Percentiles rank a stretch among this genome's conserved stretches.
phyloP scores from a whole-genome alignment of 768 basidiomycete species.

The Boletus fagicola region DNA sequence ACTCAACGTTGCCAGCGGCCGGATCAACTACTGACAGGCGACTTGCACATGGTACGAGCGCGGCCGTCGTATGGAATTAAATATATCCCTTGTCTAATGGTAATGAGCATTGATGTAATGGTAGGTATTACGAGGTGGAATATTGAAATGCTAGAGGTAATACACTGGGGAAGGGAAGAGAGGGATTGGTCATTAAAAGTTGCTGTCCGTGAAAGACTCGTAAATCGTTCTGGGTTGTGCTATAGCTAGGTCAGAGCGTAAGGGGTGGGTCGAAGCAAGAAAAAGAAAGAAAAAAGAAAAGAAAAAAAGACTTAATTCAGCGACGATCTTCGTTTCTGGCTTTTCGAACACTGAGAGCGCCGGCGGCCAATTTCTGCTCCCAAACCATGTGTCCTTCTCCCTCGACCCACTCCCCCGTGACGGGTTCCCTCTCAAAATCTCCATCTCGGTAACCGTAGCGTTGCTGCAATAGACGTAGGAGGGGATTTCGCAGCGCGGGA shows the following conservation, averaged over 20 bases:
- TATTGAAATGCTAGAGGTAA: slow-evolving; percentile 21
- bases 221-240: slow-evolving; percentile 22
- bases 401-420: slow-evolving; percentile 63
- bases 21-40: slow-evolving; percentile 20
- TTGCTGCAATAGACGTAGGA: slow-evolving; percentile 66
- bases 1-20: slow-evolving; percentile 3
- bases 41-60: slow-evolving; percentile 10
- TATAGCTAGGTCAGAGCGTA: slow-evolving; percentile 15
- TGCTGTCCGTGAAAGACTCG: slow-evolving; percentile 25
- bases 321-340: slow-evolving; percentile 40
- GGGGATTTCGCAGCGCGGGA: slow-evolving; percentile 77
- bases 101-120: slow-evolving; percentile 19
- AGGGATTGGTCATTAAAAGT: slow-evolving; percentile 17
- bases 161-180: slow-evolving; percentile 16
- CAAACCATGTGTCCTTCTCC: slow-evolving; percentile 63
- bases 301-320: slow-evolving; percentile 15
- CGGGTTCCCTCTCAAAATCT: slow-evolving; percentile 74
- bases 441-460: slow-evolving; percentile 82
- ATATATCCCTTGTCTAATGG: slow-evolving; percentile 18
- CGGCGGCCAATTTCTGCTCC: slow-evolving; percentile 54
- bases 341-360: slow-evolving; percentile 37
- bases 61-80: slow-evolving; percentile 13
- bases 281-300: background rate
- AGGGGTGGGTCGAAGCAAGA: background rate
- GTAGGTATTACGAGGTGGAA: slow-evolving; percentile 24